A percentile compares a stretch with the other conserved stretches of the same genome.
These are phyloP conservation scores for Candida neerlandica DNA, from an alignment of 1,139 yeast genomes.

Conservation along the genomic window DNA sequence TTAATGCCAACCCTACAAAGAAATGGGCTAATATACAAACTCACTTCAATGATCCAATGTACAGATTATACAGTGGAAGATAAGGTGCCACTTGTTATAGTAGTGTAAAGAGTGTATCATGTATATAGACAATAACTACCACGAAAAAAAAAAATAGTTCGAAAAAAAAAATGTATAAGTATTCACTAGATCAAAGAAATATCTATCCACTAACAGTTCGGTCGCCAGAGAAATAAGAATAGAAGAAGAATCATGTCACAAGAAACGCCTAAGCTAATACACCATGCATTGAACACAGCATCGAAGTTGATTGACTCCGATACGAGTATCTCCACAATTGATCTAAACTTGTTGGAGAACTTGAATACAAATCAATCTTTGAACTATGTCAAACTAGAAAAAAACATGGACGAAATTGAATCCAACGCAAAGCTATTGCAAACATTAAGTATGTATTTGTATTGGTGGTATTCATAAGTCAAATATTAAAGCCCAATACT, in stretches of 20 bases:
- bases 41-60: conserved; percentile 50
- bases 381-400: conserved; percentile 57
- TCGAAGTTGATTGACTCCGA: conserved; percentile 50
- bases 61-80: conserved; percentile 59
- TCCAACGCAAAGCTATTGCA: conserved; percentile 32
- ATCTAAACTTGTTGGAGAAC: conserved; percentile 54
- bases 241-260: conserved; percentile 19
- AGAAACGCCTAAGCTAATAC: conserved; percentile 34
- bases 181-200: background rate
- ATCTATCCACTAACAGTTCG: too few species aligned
- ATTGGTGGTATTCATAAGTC: background rate
- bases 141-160: background rate
- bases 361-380: conserved; percentile 60
- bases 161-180: conserved; percentile 2
- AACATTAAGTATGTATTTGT: conserved; percentile 38
- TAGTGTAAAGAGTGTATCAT: conserved; percentile 5
- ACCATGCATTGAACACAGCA: conserved; percentile 33
- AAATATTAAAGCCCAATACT: background rate
- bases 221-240: background rate
- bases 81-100: conserved; percentile 20
- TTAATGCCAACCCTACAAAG: conserved; percentile 67
- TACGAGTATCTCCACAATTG: conserved; percentile 54
- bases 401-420: conserved; percentile 43
- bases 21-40: conserved; percentile 53
- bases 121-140: conserved; percentile 12